These are phyloP conservation scores for Chlamydomonas reinhardtii DNA, from an alignment of 163 green algal genomes.

Conservation along the genomic window DNA sequence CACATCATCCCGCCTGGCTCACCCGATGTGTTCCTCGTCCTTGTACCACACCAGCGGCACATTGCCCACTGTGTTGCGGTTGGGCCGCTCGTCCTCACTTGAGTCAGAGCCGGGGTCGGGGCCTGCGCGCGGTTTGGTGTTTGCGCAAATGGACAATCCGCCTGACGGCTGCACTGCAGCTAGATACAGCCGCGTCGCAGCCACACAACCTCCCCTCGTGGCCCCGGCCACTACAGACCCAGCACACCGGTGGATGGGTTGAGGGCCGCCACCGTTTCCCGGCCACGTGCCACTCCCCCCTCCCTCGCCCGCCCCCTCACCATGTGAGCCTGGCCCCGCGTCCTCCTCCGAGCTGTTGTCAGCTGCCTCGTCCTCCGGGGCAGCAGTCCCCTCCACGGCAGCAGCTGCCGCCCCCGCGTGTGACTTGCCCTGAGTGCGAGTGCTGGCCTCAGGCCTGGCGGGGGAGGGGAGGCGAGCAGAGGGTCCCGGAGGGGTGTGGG, in stretches of 20 bases:
- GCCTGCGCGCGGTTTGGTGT: not conserved
- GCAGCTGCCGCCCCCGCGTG: not conserved
- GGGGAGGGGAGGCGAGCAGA: not conserved
- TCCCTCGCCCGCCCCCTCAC: not conserved
- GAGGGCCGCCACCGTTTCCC: too few relatives aligned
- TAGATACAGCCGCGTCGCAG: too few relatives aligned
- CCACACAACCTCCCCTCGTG: too few relatives aligned
- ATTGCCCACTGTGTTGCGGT: conserved; percentile 89
- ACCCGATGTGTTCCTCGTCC: conserved; percentile 95
- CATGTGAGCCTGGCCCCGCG: not conserved
- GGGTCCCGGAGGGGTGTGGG: too few relatives aligned
- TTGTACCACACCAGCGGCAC: conserved; percentile 97
- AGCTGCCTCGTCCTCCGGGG: not conserved
- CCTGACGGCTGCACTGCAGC: too few relatives aligned
- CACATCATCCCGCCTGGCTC: too few relatives aligned
- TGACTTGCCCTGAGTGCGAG: conserved; percentile 19
- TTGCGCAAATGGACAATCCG: too few relatives aligned
- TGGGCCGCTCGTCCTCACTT: conserved; percentile 89
- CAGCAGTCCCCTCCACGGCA: not conserved
- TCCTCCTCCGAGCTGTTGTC: not conserved
- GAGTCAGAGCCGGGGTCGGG: conserved; percentile 85
- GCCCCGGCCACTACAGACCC: too few relatives aligned
- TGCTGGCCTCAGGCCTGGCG: not conserved
- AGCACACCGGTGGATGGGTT: too few relatives aligned
- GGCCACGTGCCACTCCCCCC: too few relatives aligned